phyloP scores from a whole-genome alignment of 306 rosid species.

The Inga leiocalycina region DNA sequence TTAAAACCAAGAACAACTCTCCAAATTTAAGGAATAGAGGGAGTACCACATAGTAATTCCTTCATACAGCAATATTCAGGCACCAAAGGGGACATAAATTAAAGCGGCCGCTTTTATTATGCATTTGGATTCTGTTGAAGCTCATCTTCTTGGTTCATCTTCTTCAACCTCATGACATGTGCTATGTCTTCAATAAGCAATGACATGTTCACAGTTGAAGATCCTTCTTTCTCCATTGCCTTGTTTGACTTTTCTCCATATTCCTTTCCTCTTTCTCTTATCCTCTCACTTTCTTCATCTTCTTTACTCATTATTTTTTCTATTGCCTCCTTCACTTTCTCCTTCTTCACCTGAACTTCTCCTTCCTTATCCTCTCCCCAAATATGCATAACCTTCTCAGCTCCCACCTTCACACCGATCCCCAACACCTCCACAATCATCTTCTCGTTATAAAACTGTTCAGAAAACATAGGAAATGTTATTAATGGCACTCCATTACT shows the following conservation, averaged over 20 bases:
- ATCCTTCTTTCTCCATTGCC: conserved; percentile 50
- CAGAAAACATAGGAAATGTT: conserved; percentile 55
- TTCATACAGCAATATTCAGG: neutral
- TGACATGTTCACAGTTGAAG: conserved; percentile 40
- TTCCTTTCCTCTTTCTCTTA: conserved; percentile 40
- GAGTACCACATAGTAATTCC: too few relatives aligned
- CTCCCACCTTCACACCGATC: conserved; percentile 43
- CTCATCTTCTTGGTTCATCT: neutral
- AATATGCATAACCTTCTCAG: neutral
- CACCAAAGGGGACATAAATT: neutral
- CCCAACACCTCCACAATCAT: conserved; percentile 35
- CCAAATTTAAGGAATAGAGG: too few relatives aligned
- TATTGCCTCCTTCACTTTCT: conserved; percentile 40
- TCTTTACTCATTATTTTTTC: conserved; percentile 34
- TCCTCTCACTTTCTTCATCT: conserved; percentile 39
- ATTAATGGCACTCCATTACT: conserved; percentile 29
- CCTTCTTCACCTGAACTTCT: conserved; percentile 37
- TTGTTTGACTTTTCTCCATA: conserved; percentile 37
- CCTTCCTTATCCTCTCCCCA: conserved; percentile 43
- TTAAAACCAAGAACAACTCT: too few relatives aligned
- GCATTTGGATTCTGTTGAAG: neutral
- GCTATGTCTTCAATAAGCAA: conserved; percentile 35
- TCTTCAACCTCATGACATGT: neutral
- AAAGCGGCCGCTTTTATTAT: neutral
- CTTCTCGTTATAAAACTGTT: conserved; percentile 54